Base-by-base conservation (phyloP, 169 alveolate genomes). In the Cryptosporidium baileyi region DNA sequence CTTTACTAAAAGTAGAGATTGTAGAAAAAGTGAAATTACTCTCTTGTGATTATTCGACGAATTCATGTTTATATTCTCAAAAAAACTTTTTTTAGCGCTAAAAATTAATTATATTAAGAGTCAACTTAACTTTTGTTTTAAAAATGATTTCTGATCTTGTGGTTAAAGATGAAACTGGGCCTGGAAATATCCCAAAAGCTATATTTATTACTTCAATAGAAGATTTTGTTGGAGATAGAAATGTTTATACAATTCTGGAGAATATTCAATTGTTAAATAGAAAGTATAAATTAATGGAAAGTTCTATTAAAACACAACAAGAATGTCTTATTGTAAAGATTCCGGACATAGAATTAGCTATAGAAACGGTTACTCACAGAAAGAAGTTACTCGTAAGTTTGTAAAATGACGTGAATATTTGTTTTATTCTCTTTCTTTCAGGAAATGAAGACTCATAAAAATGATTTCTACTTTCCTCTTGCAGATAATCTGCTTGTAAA, bases 401-500 rank as follows among this genome's bases (percentile, higher is more conserved):
- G n/a, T n/a, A n/a, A 22, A n/a, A 2, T 54, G 3, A n/a, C 19
- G 3, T 11, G 59, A n/a, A 41, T 41, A 41, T 13, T 47, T 19
- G n/a, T 57, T 19, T 30, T 17, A 57, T 15, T 57, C 19, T 47
- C 19, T 47, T 41, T 13, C 22, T 34, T 22, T 54, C 24, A 52
- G 67, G 85, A 54, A 38, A 22, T 40, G n/a, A 74, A 38, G 15
- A 3, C 24, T 19, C 17, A 24, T 15, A 28, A 74, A 2, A 40
- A 54, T 38, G 60, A 40, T 26, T 54, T 74, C n/a, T 74, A 63
- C 52, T 63, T 79, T 44, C 91, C 93, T 43, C 63, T 94, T 44
- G 93, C 95, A 3, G 96, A 94, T 49, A 92, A 94, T 24, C 49
- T 94, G 36, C 91, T 91, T 82, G 95, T 94, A 65, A 93, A 90